Percentiles rank a stretch among this genome's conserved stretches.
phyloP scores from a whole-genome alignment of 2,329 filamentous ascomycete species.

The Aspergillus arachidicola region DNA sequence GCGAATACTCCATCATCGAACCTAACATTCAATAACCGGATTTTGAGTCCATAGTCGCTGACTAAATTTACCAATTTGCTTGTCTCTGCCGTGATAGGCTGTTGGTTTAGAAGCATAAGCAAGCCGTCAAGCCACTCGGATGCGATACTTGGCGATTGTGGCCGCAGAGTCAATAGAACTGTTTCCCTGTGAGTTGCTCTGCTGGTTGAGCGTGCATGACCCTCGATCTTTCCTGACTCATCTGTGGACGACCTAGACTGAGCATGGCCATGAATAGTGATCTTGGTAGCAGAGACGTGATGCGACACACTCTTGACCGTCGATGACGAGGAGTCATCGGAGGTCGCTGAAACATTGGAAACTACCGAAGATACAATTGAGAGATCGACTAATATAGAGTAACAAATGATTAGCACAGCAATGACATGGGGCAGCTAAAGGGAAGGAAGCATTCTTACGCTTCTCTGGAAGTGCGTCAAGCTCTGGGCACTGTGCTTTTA shows the following conservation, averaged over 20 bases:
- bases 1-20: slow-evolving; percentile 76
- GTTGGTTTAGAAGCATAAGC: slow-evolving; percentile 90
- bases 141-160: slow-evolving; percentile 76
- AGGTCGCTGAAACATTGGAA: slow-evolving; percentile 79
- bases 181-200: slow-evolving; percentile 61
- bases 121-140: slow-evolving; percentile 97
- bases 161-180: slow-evolving; percentile 79
- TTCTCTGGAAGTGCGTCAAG: slow-evolving; percentile 76
- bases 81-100: slow-evolving; percentile 95
- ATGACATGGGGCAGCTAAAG: neutral
- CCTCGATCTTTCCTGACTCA: slow-evolving; percentile 39
- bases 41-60: slow-evolving; percentile 88
- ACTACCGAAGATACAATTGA: slow-evolving; percentile 88
- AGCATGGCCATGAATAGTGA: slow-evolving; percentile 81
- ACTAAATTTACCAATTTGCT: slow-evolving; percentile 85
- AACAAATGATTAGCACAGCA: slow-evolving; percentile 5
- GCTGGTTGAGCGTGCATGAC: slow-evolving; percentile 35
- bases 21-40: slow-evolving; percentile 85
- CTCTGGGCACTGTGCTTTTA: slow-evolving; percentile 65
- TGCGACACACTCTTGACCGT: slow-evolving; percentile 49
- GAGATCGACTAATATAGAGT: slow-evolving; percentile 65
- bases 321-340: slow-evolving; percentile 51
- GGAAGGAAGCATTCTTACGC: slow-evolving; percentile 47
- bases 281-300: slow-evolving; percentile 67
- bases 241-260: slow-evolving; percentile 31